phyloP scores from a whole-genome alignment of 2,329 filamentous ascomycete species.

The Xylaria polymorpha region DNA sequence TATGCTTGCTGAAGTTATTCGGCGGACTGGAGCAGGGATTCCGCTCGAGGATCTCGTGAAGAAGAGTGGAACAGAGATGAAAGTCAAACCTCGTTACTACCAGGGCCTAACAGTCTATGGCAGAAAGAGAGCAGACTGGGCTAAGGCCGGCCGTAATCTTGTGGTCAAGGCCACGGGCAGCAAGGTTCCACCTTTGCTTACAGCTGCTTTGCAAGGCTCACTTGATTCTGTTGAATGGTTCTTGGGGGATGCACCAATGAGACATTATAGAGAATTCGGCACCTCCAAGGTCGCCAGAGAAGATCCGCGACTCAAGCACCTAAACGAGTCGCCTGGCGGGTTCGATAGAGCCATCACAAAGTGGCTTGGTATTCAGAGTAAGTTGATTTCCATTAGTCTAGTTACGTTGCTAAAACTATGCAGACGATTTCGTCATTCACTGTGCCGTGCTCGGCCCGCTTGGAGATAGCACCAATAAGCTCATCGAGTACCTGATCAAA shows the following conservation, averaged over 20 bases:
- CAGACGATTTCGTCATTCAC: slow-evolving; percentile 74
- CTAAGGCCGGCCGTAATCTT: slow-evolving; percentile 66
- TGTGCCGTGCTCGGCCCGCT: slow-evolving; percentile 66
- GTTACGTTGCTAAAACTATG: slow-evolving; percentile 39
- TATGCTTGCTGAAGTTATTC: slow-evolving; percentile 73
- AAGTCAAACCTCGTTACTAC: slow-evolving; percentile 76
- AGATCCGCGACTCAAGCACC: slow-evolving; percentile 70
- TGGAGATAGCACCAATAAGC: slow-evolving; percentile 56
- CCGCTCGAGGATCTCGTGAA: slow-evolving; percentile 75
- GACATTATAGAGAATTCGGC: slow-evolving; percentile 75
- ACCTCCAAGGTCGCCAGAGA: slow-evolving; percentile 67
- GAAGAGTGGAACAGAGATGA: slow-evolving; percentile 71
- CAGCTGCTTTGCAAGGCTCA: slow-evolving; percentile 66
- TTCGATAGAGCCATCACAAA: slow-evolving; percentile 71
- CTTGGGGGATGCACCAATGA: slow-evolving; percentile 74
- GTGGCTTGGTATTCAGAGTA: slow-evolving; percentile 71
- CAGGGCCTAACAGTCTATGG: slow-evolving; percentile 76
- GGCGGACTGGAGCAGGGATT: slow-evolving; percentile 73
- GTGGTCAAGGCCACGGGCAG: slow-evolving; percentile 55
- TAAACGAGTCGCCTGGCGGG: slow-evolving; percentile 69
- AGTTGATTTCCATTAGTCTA: slow-evolving; percentile 47
- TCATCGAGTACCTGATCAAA: slow-evolving; percentile 75
- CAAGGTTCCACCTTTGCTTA: slow-evolving; percentile 68
- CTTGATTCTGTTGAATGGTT: slow-evolving; percentile 83
- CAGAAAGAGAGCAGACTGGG: slow-evolving; percentile 73